phyloP scores from a whole-genome alignment of 345 rosid genomes.

The Pistacia integerrima region DNA sequence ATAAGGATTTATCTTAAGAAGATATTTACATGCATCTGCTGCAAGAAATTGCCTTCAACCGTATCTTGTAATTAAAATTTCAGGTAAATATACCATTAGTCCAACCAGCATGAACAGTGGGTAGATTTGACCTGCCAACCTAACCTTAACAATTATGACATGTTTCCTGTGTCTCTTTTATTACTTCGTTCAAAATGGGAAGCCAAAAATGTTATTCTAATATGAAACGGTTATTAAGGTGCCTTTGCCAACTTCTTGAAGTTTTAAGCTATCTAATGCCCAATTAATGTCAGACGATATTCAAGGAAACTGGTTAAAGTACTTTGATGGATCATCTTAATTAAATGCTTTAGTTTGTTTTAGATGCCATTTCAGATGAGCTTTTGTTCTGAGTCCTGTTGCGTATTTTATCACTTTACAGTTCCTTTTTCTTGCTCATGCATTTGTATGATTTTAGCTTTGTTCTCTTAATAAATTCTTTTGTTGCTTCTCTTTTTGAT shows the following conservation, averaged over 20 bases:
- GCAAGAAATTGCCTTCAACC: neutral
- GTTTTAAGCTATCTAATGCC: neutral
- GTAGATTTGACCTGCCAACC: neutral
- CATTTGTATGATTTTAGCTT: neutral
- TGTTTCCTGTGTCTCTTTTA: constrained; percentile 4
- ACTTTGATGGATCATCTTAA: neutral
- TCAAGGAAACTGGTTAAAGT: constrained; percentile 1
- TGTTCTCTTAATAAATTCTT: constrained; percentile 1
- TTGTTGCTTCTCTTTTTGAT: constrained; percentile 2
- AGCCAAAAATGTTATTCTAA: neutral
- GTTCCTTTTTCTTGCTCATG: neutral
- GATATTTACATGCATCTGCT: neutral
- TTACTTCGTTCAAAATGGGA: neutral
- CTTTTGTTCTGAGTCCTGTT: neutral
- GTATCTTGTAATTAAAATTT: neutral
- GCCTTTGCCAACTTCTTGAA: neutral
- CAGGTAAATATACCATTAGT: neutral
- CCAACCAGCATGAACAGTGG: neutral
- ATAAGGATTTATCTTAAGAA: too few species aligned
- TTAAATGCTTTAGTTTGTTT: neutral
- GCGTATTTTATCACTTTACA: neutral
- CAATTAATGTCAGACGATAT: neutral
- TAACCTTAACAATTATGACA: neutral
- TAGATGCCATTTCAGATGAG: neutral
- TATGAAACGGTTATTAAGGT: neutral